Conservation (phyloP, 345 rosid genomes). For the Eucalyptus camaldulensis region DNA sequence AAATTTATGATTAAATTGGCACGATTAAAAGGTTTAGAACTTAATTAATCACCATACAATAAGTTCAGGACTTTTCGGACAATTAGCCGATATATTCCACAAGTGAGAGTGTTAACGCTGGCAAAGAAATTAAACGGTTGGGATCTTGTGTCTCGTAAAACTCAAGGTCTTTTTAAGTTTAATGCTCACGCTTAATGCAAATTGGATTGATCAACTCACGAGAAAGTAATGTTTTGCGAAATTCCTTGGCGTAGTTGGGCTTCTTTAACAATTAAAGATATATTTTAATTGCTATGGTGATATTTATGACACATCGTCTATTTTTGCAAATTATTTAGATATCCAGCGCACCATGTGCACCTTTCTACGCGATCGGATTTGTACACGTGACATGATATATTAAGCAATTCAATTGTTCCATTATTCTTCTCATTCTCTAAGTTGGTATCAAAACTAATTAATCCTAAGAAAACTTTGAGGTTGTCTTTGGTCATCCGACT, state of each 20-base stretch:
- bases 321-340: background rate
- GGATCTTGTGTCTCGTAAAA: background rate
- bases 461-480: background rate
- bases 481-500: accelerated
- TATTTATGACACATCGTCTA: background rate
- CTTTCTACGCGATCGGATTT: background rate
- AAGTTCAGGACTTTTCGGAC: background rate
- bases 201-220: background rate
- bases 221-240: background rate
- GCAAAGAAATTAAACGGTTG: background rate
- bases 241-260: background rate
- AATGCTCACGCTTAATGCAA: background rate
- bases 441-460: background rate
- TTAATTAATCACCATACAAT: accelerated
- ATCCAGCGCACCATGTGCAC: background rate
- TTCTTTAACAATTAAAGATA: background rate
- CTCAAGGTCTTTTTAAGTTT: background rate
- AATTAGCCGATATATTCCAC: accelerated
- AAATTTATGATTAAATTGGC: accelerated
- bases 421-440: background rate
- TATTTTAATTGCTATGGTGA: background rate
- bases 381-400: background rate
- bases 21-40: accelerated
- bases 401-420: background rate
- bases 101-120: background rate